phyloP scores from a whole-genome alignment of 495 filamentous ascomycete species.

The Cercophora scortea region DNA sequence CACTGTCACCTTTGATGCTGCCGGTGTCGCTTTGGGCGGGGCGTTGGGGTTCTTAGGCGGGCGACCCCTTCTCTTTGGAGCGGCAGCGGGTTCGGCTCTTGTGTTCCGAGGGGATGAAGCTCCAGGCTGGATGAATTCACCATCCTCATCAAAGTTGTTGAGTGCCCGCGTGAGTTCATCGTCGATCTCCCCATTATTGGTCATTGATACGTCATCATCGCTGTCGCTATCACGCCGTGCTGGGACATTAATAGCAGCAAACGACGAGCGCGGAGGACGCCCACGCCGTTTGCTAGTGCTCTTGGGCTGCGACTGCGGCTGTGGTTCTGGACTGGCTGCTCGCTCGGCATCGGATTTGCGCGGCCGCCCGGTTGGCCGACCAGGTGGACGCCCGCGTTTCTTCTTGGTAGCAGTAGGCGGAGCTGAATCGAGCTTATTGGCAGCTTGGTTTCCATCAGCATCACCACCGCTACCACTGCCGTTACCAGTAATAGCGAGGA shows the following conservation, averaged over 20 bases:
- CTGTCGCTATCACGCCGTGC: not conserved
- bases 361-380: too few relatives aligned
- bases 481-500: slow-evolving; percentile 9
- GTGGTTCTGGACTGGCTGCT: too few relatives aligned
- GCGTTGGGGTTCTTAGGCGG: slow-evolving; percentile 4
- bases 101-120: not conserved
- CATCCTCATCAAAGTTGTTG: slow-evolving; percentile 20
- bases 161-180: slow-evolving; percentile 16
- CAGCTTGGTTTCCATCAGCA: too few relatives aligned
- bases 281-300: slow-evolving; percentile 7
- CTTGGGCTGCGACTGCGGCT: not conserved
- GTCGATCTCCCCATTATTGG: slow-evolving; percentile 11
- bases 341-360: slow-evolving; percentile 7
- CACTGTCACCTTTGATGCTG: not conserved
- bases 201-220: not conserved
- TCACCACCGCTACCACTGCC: not conserved
- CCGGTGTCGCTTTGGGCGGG: not conserved
- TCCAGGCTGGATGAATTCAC: slow-evolving; percentile 10
- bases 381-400: slow-evolving; percentile 12
- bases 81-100: not conserved
- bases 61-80: slow-evolving; percentile 17
- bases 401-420: slow-evolving; percentile 2
- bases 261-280: slow-evolving; percentile 12
- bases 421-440: not conserved
- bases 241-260: not conserved